Evolutionary conservation across 345 rosid species (phyloP).

Genomic region (Turnera subulata): DNA sequence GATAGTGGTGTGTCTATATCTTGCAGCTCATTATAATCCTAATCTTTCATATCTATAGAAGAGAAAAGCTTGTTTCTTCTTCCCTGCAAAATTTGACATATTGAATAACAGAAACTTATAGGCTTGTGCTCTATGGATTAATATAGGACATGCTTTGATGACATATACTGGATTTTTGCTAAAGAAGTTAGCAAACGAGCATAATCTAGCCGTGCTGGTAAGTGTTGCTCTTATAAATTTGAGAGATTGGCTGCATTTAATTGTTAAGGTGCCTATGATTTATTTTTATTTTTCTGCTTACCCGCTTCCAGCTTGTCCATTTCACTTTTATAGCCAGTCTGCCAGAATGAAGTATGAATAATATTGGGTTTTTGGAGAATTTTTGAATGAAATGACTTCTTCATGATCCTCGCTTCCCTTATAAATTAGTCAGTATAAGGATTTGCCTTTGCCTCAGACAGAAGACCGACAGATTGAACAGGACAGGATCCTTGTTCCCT

Average conservation of each 20-base stretch:
- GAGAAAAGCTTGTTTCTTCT: neutral
- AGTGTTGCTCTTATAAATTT: constrained; percentile 16
- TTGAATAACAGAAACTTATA: constrained; percentile 1
- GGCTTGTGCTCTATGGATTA: constrained; percentile 14
- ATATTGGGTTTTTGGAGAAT: neutral
- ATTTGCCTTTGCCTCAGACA: too few relatives aligned
- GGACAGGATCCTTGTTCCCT: too few relatives aligned
- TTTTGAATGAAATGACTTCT: neutral
- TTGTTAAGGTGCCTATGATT: neutral
- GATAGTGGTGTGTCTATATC: neutral
- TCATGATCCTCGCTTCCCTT: neutral
- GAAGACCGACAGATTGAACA: too few relatives aligned
- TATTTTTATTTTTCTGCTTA: neutral
- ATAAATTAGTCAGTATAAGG: too few relatives aligned
- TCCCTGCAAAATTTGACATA: neutral
- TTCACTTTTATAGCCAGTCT: neutral
- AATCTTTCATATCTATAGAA: neutral
- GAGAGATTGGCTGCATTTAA: neutral
- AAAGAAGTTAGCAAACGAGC: constrained; percentile 77
- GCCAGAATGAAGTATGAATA: neutral
- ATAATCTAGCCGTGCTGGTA: constrained; percentile 60
- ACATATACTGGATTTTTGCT: constrained; percentile 61
- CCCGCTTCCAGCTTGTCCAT: neutral
- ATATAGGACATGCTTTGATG: constrained; percentile 74
- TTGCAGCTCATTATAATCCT: neutral